phyloP scores from a whole-genome alignment of 352 stramenopile genomes.

The Globisporangium sylvaticum region DNA sequence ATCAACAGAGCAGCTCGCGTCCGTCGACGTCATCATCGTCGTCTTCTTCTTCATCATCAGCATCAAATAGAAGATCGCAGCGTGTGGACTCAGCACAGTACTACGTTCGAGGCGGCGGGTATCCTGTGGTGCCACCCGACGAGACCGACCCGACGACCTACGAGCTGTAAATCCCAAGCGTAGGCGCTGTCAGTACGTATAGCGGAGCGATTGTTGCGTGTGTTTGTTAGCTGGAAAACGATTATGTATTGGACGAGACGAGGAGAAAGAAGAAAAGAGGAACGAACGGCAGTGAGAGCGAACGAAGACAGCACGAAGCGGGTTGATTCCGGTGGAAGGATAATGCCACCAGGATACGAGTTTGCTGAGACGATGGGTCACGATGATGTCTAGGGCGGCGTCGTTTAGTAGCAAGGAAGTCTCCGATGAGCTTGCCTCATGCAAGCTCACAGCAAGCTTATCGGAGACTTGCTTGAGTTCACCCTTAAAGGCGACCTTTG shows the following conservation, averaged over 20 bases:
- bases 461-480: no score
- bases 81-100: constrained; percentile 3
- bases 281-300: no score
- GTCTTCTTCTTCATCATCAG: background rate
- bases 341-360: no score
- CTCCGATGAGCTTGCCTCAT: no score
- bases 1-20: background rate
- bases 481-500: no score
- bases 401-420: no score
- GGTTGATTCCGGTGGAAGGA: background rate
- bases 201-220: background rate
- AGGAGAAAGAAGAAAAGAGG: background rate
- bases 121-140: background rate
- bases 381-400: no score
- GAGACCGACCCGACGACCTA: constrained; percentile 10
- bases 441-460: no score
- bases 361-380: no score
- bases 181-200: background rate
- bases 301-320: background rate
- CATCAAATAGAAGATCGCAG: background rate
- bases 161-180: constrained; percentile 9
- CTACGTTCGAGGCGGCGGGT: constrained; percentile 3
- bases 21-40: background rate
- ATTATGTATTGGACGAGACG: background rate
- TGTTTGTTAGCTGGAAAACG: background rate